phyloP scores from a whole-genome alignment of 148 eudicot species.

The Oxyria digyna region DNA sequence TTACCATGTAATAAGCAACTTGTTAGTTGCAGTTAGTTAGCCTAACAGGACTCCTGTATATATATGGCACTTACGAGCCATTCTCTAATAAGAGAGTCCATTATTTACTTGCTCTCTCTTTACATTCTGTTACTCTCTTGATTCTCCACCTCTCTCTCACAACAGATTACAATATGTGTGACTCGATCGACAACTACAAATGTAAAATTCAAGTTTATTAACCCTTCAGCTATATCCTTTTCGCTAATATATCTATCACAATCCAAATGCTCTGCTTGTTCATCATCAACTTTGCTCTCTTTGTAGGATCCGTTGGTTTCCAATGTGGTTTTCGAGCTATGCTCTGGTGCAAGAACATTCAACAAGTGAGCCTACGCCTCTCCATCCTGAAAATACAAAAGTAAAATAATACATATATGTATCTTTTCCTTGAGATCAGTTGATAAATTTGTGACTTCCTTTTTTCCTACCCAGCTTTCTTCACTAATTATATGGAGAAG shows the following conservation, averaged over 20 bases:
- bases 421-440: constrained; percentile 58
- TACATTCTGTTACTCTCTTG: no score
- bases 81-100: no score
- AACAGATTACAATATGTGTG: no score
- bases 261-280: constrained; percentile 74
- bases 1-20: no score
- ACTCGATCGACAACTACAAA: no score
- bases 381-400: constrained; percentile 47
- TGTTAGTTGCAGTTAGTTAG: no score
- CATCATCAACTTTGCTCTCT: constrained; percentile 63
- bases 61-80: no score
- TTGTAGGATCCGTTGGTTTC: constrained; percentile 58
- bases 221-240: constrained; percentile 75
- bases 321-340: constrained; percentile 29
- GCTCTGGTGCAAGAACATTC: constrained; percentile 77
- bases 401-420: background rate
- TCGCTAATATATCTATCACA: constrained; percentile 62
- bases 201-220: constrained; percentile 69
- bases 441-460: constrained; percentile 65
- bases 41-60: no score
- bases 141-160: no score
- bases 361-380: constrained; percentile 84
- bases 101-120: no score
- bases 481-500: constrained; percentile 74
- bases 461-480: constrained; percentile 68